Conservation (phyloP, 495 filamentous ascomycete species). For the Venustampulla echinocandica region DNA sequence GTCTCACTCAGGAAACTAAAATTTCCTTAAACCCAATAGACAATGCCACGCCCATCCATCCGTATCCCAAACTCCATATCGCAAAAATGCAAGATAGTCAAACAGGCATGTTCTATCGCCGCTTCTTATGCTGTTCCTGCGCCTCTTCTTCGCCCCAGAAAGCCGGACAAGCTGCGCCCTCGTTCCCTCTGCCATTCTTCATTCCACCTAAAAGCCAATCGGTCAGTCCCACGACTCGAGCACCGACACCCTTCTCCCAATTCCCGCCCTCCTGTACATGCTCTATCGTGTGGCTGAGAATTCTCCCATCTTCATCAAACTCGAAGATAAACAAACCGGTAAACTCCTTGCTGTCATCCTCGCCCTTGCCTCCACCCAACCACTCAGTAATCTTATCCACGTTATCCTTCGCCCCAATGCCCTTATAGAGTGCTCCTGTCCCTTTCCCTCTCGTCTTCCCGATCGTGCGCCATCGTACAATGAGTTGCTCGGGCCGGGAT, state of each 20-base stretch:
- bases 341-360: conserved; percentile 49
- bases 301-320: conserved; percentile 82
- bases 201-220: conserved; percentile 76
- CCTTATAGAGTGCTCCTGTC: conserved; percentile 33
- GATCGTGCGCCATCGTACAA: conserved; percentile 72
- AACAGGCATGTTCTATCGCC: neutral
- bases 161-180: conserved; percentile 21
- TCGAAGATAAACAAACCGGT: conserved; percentile 88
- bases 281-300: conserved; percentile 85
- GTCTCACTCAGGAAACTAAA: too few species aligned
- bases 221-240: conserved; percentile 74
- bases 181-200: conserved; percentile 26
- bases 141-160: conserved; percentile 31
- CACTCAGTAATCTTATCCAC: conserved; percentile 44
- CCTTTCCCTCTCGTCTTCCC: conserved; percentile 28
- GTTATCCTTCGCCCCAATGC: conserved; percentile 31
- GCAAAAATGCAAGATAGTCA: neutral
- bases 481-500: conserved; percentile 55
- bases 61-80: neutral
- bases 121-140: neutral
- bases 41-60: too few species aligned
- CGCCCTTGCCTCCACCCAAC: conserved; percentile 29
- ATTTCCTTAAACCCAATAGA: too few species aligned
- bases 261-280: conserved; percentile 73
- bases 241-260: conserved; percentile 52